A percentile compares a stretch with the other conserved stretches of the same genome.
Conservation (phyloP, 768 basidiomycete species). For the Thelephora aurantiotincta region DNA sequence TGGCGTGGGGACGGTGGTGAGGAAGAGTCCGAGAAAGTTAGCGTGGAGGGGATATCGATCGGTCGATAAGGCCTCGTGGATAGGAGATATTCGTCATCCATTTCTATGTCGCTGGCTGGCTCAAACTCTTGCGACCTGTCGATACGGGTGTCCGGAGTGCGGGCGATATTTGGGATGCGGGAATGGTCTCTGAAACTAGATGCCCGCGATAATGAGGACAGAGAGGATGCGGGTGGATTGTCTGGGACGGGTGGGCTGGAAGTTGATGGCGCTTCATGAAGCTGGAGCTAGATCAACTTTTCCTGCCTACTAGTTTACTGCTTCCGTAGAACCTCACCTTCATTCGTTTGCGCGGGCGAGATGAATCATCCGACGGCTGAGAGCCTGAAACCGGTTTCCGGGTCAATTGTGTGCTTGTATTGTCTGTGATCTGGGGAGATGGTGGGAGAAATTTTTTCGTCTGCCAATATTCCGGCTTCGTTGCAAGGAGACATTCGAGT, state of each 20-base stretch:
- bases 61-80: no score
- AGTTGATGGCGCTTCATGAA: not conserved
- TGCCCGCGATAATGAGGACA: not conserved
- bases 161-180: no score
- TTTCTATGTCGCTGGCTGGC: no score
- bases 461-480: not conserved
- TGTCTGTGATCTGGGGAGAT: not conserved
- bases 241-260: not conserved
- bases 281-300: not conserved
- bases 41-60: no score
- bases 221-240: not conserved
- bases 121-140: no score
- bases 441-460: not conserved
- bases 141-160: no score
- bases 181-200: not conserved
- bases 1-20: no score
- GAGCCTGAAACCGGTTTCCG: not conserved
- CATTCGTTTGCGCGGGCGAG: not conserved
- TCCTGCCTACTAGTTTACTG: not conserved
- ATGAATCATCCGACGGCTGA: not conserved
- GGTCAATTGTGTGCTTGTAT: not conserved
- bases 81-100: no score
- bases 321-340: not conserved
- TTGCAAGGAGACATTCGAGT: not conserved
- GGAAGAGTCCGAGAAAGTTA: no score